These are phyloP conservation scores for Stachybotrys elegans DNA, from an alignment of 2,329 filamentous ascomycete species.

Conservation along the genomic window DNA sequence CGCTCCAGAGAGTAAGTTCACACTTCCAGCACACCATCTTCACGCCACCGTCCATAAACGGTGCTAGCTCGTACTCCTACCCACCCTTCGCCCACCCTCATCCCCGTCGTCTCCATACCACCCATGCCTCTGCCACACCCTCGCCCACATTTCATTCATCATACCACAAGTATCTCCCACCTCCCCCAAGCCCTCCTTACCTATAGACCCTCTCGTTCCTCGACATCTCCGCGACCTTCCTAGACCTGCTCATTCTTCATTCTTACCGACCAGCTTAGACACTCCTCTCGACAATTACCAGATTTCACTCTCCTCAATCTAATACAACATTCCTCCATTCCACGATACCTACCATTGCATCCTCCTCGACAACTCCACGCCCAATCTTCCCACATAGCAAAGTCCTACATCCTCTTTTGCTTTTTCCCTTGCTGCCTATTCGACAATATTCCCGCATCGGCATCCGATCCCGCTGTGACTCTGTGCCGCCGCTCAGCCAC, in stretches of 20 bases:
- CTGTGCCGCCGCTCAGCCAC: neutral
- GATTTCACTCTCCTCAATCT: no score
- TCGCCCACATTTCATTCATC: neutral
- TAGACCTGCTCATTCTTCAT: neutral
- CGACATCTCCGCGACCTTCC: neutral
- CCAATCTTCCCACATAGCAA: neutral
- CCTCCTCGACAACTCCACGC: no score
- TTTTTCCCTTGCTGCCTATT: conserved; percentile 1
- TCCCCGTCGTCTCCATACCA: conserved; percentile 17
- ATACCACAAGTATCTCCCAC: conserved; percentile 11
- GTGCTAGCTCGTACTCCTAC: conserved; percentile 14
- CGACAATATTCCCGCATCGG: neutral
- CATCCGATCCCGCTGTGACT: neutral
- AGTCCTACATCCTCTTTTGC: neutral
- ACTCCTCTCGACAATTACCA: no score
- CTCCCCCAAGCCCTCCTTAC: neutral
- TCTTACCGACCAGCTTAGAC: neutral
- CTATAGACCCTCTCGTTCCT: neutral
- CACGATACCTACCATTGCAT: no score
- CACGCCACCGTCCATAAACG: neutral
- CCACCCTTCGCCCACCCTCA: conserved; percentile 17
- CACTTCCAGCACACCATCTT: conserved; percentile 1
- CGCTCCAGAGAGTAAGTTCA: no score
- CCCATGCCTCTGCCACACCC: neutral
- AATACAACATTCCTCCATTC: no score